phyloP scores from a whole-genome alignment of 2,329 filamentous ascomycete species.

The Trichophyton mentagrophytes region DNA sequence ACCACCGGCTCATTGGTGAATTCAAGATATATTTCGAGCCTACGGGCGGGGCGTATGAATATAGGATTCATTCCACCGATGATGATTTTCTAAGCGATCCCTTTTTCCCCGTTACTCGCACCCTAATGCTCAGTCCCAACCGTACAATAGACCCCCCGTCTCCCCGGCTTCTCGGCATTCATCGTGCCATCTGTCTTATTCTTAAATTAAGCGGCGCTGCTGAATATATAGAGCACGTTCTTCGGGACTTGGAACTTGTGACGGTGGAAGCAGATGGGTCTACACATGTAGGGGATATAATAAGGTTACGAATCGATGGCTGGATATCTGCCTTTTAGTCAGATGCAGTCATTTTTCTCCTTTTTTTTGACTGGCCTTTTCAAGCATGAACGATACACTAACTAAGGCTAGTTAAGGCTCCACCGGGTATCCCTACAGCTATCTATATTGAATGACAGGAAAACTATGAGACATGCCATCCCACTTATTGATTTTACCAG shows the following conservation, averaged over 20 bases:
- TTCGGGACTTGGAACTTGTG: conserved; percentile 17
- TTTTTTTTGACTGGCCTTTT: too few species aligned
- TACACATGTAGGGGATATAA: conserved; percentile 3
- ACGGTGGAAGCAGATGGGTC: conserved; percentile 12
- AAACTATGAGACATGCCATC: too few species aligned
- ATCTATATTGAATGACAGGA: too few species aligned
- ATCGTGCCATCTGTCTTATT: conserved; percentile 20
- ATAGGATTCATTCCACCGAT: conserved; percentile 12
- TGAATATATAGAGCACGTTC: conserved; percentile 6
- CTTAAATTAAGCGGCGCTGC: conserved; percentile 16
- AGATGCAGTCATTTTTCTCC: background rate
- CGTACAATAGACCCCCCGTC: conserved; percentile 23
- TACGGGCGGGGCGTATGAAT: conserved; percentile 6
- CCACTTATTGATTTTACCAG: too few species aligned
- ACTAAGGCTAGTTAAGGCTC: background rate
- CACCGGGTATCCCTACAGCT: background rate
- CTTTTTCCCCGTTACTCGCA: conserved; percentile 11
- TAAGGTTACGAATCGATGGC: background rate
- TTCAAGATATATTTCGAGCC: conserved; percentile 21
- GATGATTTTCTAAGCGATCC: background rate
- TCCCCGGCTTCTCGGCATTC: conserved; percentile 17
- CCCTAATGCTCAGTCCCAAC: conserved; percentile 16
- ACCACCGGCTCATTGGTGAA: conserved; percentile 4
- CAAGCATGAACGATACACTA: background rate
- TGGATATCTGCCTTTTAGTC: background rate